A percentile compares a stretch with the other conserved stretches of the same genome.
Conservation (phyloP, 2,329 filamentous ascomycete genomes). For the Ascochyta pisi region DNA sequence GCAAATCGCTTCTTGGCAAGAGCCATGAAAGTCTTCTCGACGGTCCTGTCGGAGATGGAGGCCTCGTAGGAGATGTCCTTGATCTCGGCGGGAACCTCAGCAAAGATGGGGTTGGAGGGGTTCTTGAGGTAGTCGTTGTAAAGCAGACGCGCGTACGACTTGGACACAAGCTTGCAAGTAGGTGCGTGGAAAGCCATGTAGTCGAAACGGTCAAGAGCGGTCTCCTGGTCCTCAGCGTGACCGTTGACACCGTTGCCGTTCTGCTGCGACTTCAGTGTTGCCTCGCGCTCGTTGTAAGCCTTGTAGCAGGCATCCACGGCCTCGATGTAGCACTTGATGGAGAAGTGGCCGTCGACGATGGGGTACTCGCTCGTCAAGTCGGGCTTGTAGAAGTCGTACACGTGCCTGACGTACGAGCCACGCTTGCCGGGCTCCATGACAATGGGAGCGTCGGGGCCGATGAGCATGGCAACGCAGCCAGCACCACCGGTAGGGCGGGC, state of each 20-base stretch:
- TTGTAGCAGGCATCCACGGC: constrained; percentile 62
- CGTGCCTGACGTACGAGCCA: constrained; percentile 59
- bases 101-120: constrained; percentile 57
- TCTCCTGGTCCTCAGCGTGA: constrained; percentile 49
- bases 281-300: constrained; percentile 59
- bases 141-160: constrained; percentile 60
- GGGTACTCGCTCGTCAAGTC: constrained; percentile 62
- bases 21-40: constrained; percentile 61
- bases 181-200: constrained; percentile 63
- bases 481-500: constrained; percentile 61
- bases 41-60: constrained; percentile 59
- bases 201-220: constrained; percentile 60
- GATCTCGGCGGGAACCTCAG: constrained; percentile 58
- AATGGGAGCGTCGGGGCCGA: constrained; percentile 59
- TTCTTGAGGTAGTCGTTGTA: constrained; percentile 61
- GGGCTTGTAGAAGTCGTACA: constrained; percentile 64
- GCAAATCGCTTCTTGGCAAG: constrained; percentile 61
- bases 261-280: constrained; percentile 53
- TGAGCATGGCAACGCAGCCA: constrained; percentile 61
- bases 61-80: constrained; percentile 55
- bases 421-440: constrained; percentile 59
- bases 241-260: constrained; percentile 49
- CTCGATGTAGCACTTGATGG: constrained; percentile 61
- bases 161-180: constrained; percentile 62
- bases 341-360: constrained; percentile 61